These are phyloP conservation scores for Caloboletus inedulis DNA, from an alignment of 1,284 basidiomycete genomes.

Conservation along the genomic window DNA sequence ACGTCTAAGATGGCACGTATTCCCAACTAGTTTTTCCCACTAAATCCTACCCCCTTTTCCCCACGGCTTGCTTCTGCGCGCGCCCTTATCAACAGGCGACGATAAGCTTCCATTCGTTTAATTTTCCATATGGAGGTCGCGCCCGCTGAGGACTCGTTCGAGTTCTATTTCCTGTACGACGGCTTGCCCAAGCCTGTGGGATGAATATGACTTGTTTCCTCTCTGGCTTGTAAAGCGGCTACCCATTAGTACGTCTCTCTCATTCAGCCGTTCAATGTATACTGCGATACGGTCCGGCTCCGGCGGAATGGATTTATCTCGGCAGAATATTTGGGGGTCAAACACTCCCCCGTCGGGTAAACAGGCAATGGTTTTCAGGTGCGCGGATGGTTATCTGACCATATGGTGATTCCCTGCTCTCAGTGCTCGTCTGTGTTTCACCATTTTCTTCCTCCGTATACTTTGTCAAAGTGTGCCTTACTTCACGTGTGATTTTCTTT, in stretches of 20 bases:
- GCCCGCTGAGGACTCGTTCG: not conserved
- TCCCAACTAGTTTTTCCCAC: too few relatives aligned
- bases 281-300: not conserved
- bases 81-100: constrained; percentile 5
- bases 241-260: not conserved
- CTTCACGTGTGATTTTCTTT: not conserved
- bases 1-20: not conserved
- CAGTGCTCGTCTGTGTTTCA: not conserved
- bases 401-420: not conserved
- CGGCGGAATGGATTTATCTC: not conserved
- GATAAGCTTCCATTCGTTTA: constrained; percentile 11
- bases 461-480: not conserved
- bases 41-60: constrained; percentile 5
- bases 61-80: constrained; percentile 22
- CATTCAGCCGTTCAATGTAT: not conserved
- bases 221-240: not conserved
- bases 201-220: constrained; percentile 1
- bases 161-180: constrained; percentile 6
- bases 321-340: not conserved
- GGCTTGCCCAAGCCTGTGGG: constrained; percentile 1
- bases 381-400: not conserved
- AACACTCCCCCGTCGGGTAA: not conserved
- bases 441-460: not conserved
- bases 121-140: constrained; percentile 7
- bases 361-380: not conserved